These are phyloP conservation scores for Metschnikowia shivogae DNA, from an alignment of 805 yeast genomes.

Conservation along the genomic window DNA sequence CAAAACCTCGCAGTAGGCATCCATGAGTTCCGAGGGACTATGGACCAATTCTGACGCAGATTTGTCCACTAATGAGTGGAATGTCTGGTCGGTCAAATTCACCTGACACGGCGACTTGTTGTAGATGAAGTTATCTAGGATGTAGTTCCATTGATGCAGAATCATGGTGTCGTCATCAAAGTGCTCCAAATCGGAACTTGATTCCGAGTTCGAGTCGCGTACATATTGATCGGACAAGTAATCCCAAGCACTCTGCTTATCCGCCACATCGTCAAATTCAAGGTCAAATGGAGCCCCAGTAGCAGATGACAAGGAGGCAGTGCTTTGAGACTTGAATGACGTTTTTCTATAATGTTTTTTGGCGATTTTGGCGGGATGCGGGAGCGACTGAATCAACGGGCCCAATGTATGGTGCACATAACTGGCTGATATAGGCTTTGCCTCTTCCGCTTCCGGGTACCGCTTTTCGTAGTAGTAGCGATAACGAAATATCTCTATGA, in stretches of 20 bases:
- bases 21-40: conserved; percentile 23
- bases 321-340: conserved; percentile 7
- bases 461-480: conserved; percentile 39
- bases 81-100: conserved; percentile 42
- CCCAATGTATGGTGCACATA: conserved; percentile 13
- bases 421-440: conserved; percentile 3
- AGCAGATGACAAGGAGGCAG: conserved; percentile 5
- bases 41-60: conserved; percentile 21
- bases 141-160: conserved; percentile 32
- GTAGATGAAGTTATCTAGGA: conserved; percentile 38
- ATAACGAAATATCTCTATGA: conserved; percentile 43
- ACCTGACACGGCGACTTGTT: conserved; percentile 46
- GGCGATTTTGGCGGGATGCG: conserved; percentile 12
- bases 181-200: background rate
- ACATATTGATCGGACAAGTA: conserved; percentile 12
- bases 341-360: conserved; percentile 3
- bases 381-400: conserved; percentile 13
- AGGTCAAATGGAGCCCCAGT: conserved; percentile 17
- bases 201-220: conserved; percentile 13
- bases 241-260: conserved; percentile 18
- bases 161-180: conserved; percentile 8
- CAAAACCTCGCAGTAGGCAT: conserved; percentile 30
- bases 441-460: conserved; percentile 11
- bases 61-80: conserved; percentile 21
- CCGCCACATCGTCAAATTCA: conserved; percentile 23